Percentiles rank a stretch among this genome's conserved stretches.
Evolutionary conservation across 2,329 filamentous ascomycete genomes (phyloP).

Genomic region (Geoglossum cookeanum): DNA sequence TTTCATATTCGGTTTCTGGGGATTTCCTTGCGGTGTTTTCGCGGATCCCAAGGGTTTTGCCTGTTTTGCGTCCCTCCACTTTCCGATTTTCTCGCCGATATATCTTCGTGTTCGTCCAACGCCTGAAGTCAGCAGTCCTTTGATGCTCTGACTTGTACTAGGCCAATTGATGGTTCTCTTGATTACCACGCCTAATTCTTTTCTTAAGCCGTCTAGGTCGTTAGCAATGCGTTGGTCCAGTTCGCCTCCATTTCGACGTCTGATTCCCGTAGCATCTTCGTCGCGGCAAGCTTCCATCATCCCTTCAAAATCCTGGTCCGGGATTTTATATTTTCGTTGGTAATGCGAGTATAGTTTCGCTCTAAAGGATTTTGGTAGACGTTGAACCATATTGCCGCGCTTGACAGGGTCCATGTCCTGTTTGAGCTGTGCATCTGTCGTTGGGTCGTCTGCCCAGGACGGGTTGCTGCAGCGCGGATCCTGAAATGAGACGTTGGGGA

Average conservation of each 20-base stretch:
- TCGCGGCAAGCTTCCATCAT: conserved; percentile 64
- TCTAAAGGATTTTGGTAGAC: conserved; percentile 71
- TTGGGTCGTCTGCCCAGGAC: conserved; percentile 44
- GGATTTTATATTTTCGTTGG: conserved; percentile 75
- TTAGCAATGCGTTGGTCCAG: conserved; percentile 75
- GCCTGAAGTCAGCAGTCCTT: conserved; percentile 66
- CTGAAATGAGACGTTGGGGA: conserved; percentile 71
- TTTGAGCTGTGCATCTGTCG: conserved; percentile 45
- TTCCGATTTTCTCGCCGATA: conserved; percentile 47
- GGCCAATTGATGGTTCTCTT: conserved; percentile 84
- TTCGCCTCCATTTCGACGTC: conserved; percentile 54
- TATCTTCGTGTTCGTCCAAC: conserved; percentile 52
- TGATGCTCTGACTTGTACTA: conserved; percentile 70
- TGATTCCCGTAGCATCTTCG: conserved; percentile 44
- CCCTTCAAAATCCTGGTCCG: conserved; percentile 60
- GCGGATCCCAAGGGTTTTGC: too few relatives aligned
- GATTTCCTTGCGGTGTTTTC: too few relatives aligned
- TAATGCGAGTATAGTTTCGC: conserved; percentile 88
- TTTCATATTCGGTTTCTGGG: too few relatives aligned
- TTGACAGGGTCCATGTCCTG: conserved; percentile 90
- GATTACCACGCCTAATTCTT: conserved; percentile 57
- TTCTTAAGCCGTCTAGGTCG: conserved; percentile 47
- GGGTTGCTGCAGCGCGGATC: conserved; percentile 38
- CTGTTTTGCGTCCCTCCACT: too few relatives aligned
- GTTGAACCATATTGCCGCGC: conserved; percentile 88